A percentile compares a stretch with the other conserved stretches of the same genome.
phyloP scores from a whole-genome alignment of 768 basidiomycete species.

The Amanita subjunquillea region DNA sequence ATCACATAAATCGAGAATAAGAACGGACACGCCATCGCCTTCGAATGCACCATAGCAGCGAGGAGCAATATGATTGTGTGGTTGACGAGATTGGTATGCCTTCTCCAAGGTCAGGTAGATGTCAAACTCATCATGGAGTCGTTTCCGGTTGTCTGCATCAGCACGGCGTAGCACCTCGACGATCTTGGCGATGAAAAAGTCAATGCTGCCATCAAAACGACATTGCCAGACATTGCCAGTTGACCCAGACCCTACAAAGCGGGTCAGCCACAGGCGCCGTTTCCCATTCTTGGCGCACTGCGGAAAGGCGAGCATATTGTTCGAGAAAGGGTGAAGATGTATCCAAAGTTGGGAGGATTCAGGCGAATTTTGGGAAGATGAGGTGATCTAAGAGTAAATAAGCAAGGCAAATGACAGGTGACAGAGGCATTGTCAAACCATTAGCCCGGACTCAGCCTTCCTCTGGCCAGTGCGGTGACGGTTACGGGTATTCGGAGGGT shows the following conservation, averaged over 20 bases:
- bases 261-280: conserved; percentile 13
- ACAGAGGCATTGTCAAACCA: too few species aligned
- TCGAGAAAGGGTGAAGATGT: conserved; percentile 7
- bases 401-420: conserved; percentile 5
- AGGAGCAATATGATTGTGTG: too few species aligned
- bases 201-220: conserved; percentile 10
- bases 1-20: conserved; percentile 14
- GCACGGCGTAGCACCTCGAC: conserved; percentile 11
- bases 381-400: conserved; percentile 9
- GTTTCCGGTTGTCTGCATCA: too few species aligned
- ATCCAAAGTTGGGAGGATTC: conserved; percentile 10
- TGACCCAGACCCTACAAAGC: conserved; percentile 11
- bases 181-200: conserved; percentile 11
- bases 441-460: too few species aligned
- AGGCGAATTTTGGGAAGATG: conserved; percentile 10
- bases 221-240: conserved; percentile 14
- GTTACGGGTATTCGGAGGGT: too few species aligned
- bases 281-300: conserved; percentile 9
- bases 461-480: too few species aligned
- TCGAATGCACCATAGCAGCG: conserved; percentile 13
- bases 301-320: conserved; percentile 11
- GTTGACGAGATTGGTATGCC: too few species aligned
- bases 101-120: too few species aligned
- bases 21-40: conserved; percentile 9
- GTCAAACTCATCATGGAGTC: too few species aligned